Evolutionary conservation across 257 asterid species (phyloP).

Genomic region (Primulina huaijiensis): DNA sequence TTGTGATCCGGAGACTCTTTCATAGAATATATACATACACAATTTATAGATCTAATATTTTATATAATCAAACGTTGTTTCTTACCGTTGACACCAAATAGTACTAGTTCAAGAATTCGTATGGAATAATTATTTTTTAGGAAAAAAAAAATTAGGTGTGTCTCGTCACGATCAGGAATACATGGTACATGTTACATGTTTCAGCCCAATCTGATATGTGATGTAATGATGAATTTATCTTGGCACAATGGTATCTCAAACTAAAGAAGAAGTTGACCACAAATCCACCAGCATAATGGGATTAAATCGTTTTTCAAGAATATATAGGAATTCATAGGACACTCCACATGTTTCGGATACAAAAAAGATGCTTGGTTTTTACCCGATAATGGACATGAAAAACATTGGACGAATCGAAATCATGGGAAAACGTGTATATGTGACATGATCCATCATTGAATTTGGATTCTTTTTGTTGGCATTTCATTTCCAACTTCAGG

Average conservation of each 20-base stretch:
- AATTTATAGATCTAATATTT: too few species aligned
- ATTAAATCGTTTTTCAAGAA: not conserved
- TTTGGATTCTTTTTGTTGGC: conserved; percentile 19
- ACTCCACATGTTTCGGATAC: not conserved
- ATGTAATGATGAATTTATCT: not conserved
- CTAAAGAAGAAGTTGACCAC: not conserved
- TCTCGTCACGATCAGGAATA: not conserved
- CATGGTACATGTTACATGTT: not conserved
- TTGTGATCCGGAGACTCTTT: too few species aligned
- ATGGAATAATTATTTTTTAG: too few species aligned
- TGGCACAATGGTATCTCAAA: not conserved
- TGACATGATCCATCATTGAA: not conserved
- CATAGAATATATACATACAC: too few species aligned
- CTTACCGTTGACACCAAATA: too few species aligned
- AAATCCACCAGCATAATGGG: not conserved
- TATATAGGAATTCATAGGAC: not conserved
- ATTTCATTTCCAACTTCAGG: conserved; percentile 13
- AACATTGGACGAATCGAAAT: not conserved
- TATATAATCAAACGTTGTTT: too few species aligned
- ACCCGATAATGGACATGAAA: not conserved
- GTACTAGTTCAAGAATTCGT: too few species aligned
- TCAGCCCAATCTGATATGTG: not conserved
- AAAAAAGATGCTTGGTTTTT: not conserved
- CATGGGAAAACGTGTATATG: not conserved
- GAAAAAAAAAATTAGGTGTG: not conserved